Base-by-base conservation (phyloP, 352 stramenopile species). In the Phytopythium delawarense region DNA sequence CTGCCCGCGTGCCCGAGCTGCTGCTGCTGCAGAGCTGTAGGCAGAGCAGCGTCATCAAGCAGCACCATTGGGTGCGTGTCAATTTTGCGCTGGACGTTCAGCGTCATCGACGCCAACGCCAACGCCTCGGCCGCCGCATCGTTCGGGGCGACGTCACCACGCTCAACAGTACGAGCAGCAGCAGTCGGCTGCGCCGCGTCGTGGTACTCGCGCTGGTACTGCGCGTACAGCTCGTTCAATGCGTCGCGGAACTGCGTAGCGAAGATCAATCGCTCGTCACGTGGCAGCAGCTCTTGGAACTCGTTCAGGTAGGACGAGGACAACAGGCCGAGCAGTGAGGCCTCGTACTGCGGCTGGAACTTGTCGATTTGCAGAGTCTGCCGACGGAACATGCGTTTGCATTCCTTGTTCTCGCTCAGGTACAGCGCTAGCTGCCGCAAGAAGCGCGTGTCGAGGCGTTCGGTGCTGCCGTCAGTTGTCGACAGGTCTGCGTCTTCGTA, bases 361-460 rank as follows among this genome's bases (percentile, higher is more conserved):
- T 74, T 70, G 30, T 77, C 67, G 25, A 94, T 63, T 40, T 94
- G 83, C 9, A 73, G 76, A 7, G 70, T 67, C 59, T 94, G 85
- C 7, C 85, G 85, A 51, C 85, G 81, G 57, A 89, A 72, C 83
- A 94, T 90, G 51, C 85, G 78, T 58, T 92, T 94, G 65, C 73
- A 79, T 52, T 94, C 85, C 64, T 92, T 92, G 69, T 92, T 94
- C 46, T 83, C 75, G 59, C 80, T 94, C 57, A 94, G 37, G 61
- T 84, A 94, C 16, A 71, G 65, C 30, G 75, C 69, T 9, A 84
- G 86, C 0, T 74, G 67, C 48, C 79, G 52, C 20, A 92, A 67
- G 25, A 92, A 91, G 7, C 62, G 57, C 28, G 83, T 50, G 39
- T 80, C 74, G 1, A 73, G 64, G 12, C 61, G 56, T 30, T 63